Evolutionary conservation across 179 eudicot genomes (phyloP).

Genomic region (Drosera spatulata): DNA sequence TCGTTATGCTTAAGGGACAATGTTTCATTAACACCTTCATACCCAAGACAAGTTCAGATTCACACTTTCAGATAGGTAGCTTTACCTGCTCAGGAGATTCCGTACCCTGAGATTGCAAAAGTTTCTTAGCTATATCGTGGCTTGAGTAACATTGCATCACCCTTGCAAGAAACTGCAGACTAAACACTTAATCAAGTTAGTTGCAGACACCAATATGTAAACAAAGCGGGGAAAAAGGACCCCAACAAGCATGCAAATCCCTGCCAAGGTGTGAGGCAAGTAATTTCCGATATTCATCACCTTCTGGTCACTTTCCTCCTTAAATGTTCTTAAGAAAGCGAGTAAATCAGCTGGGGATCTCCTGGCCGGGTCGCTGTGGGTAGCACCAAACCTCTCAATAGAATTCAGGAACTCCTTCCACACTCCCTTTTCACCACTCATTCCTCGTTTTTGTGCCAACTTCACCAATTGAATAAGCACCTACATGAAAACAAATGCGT

Average conservation of each 20-base stretch:
- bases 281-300: slow-evolving; percentile 17
- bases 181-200: slow-evolving; percentile 1
- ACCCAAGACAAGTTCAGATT: not conserved
- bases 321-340: slow-evolving; percentile 66
- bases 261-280: not conserved
- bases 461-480: slow-evolving; percentile 69
- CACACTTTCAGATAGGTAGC: not conserved
- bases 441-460: slow-evolving; percentile 56
- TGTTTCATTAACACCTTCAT: not conserved
- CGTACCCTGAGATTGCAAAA: slow-evolving; percentile 18
- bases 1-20: not conserved
- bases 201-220: slow-evolving; percentile 1
- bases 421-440: slow-evolving; percentile 82
- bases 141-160: slow-evolving; percentile 28
- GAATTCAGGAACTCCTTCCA: slow-evolving; percentile 78
- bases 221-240: not conserved
- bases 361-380: slow-evolving; percentile 73
- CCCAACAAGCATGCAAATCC: too few species aligned
- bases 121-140: slow-evolving; percentile 29
- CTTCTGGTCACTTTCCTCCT: slow-evolving; percentile 44
- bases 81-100: slow-evolving; percentile 70
- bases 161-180: slow-evolving; percentile 48
- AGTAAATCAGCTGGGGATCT: slow-evolving; percentile 39
- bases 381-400: slow-evolving; percentile 62
- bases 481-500: slow-evolving; percentile 16